phyloP scores from a whole-genome alignment of 306 rosid genomes.

The Cajanus cajan region DNA sequence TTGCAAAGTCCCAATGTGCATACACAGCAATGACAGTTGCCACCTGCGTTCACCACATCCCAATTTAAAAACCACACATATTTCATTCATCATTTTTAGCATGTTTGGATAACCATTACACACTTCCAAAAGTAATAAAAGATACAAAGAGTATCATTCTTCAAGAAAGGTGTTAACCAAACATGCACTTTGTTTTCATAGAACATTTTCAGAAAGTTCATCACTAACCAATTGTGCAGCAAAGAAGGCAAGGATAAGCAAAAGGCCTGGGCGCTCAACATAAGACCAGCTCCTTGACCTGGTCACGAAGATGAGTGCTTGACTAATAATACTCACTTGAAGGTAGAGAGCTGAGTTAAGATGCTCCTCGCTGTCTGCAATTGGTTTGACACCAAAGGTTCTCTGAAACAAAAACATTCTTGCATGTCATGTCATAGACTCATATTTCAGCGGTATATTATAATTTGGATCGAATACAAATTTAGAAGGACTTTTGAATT shows the following conservation, averaged over 20 bases:
- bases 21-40: constrained; percentile 81
- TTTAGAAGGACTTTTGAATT: too few relatives aligned
- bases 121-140: too few relatives aligned
- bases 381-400: constrained; percentile 47
- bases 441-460: not conserved
- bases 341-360: constrained; percentile 88
- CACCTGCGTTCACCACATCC: constrained; percentile 42
- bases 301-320: constrained; percentile 90
- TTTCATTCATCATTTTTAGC: not conserved
- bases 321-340: constrained; percentile 94
- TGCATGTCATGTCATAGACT: not conserved
- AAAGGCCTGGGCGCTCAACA: constrained; percentile 71
- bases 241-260: constrained; percentile 66
- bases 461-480: too few relatives aligned
- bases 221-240: constrained; percentile 76
- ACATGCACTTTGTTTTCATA: not conserved
- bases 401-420: constrained; percentile 30
- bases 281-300: constrained; percentile 88
- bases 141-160: too few relatives aligned
- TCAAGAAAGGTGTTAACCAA: too few relatives aligned
- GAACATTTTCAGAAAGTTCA: not conserved
- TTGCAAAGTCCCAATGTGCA: constrained; percentile 74
- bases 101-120: too few relatives aligned
- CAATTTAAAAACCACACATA: not conserved
- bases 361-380: constrained; percentile 30